phyloP scores from a whole-genome alignment of 176 grass and related monocot genomes.

The Rhipidocladum racemiflorum region DNA sequence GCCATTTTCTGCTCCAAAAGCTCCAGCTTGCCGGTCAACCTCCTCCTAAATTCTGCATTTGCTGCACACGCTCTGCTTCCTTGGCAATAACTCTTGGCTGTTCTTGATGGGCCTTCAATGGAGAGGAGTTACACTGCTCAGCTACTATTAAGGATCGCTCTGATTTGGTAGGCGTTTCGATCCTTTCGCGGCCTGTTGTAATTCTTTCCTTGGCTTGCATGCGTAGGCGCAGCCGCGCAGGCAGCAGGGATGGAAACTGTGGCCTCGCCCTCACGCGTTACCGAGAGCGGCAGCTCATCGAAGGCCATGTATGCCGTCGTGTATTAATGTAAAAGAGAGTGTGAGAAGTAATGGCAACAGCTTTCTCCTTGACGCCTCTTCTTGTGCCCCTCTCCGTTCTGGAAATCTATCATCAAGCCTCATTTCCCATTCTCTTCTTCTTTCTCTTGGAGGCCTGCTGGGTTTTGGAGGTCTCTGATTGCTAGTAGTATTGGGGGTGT shows the following conservation, averaged over 20 bases:
- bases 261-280: conserved; percentile 29
- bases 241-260: conserved; percentile 33
- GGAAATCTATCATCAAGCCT: background rate
- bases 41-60: background rate
- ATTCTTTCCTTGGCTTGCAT: conserved; percentile 21
- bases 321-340: conserved; percentile 5
- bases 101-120: conserved; percentile 32
- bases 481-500: background rate
- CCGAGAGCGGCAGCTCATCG: background rate
- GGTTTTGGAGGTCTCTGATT: conserved; percentile 8
- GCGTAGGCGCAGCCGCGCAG: background rate
- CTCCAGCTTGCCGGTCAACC: background rate
- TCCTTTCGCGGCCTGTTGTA: background rate
- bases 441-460: background rate
- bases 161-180: conserved; percentile 15
- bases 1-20: background rate
- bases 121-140: conserved; percentile 27
- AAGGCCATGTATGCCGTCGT: background rate
- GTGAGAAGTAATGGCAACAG: conserved; percentile 11
- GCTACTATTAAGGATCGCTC: conserved; percentile 10
- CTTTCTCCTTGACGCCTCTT: background rate
- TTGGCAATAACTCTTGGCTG: conserved; percentile 1
- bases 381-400: background rate
- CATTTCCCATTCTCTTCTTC: background rate
- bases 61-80: background rate